Base-by-base conservation (phyloP, 139 green algal species). In the Microglena sp. region DNA sequence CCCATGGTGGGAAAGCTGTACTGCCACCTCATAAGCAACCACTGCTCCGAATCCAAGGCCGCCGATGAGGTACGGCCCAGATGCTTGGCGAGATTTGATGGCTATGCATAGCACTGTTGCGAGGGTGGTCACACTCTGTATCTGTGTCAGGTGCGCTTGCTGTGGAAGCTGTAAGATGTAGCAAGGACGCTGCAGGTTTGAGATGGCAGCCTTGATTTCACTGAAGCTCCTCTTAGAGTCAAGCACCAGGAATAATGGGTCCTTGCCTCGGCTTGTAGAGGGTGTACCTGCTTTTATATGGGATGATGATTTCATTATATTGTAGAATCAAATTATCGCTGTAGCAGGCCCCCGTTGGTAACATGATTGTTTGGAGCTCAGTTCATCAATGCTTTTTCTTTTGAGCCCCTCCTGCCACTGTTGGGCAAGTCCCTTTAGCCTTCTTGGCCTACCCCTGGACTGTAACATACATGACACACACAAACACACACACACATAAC, bases 1-100 rank as follows among this genome's bases (percentile, higher is more conserved):
- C 32, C 64, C 27, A 34, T 8, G 3, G 32, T 54, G 22, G 58
- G 33, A 45, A 68, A 89, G 68, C 72, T 88, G 79, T 28, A 82
- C 45, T 21, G 80, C 83, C 58, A 91, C 50, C 70, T 93, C 86
- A 56, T 86, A 84, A 0, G 84, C 87, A 36, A 93, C 60, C n/a
- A 78, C 68, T 0, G 61, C 72, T 5, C 69, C 75, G 28, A 80
- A 71, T 4, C 87, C 84, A 0, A 89, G 66, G n/a, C 82, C 86
- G 11, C 65, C 69, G 24, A 92, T 32, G 22, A 33, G 31, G 66
- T 36, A 62, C 28, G 35, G 18, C 50, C 40, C 40, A 64, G 56
- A 28, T 31, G 56, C 31, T 44, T 64, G 15, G 28, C 56, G 56
- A 5, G 33, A 29, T 5, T 22, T 36, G 33, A 65, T 65, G 21